Evolutionary conservation across 2,329 filamentous ascomycete species (phyloP), one percentile per base, ranked within the genome.

Genomic region (Aspergillus chevalieri): DNA sequence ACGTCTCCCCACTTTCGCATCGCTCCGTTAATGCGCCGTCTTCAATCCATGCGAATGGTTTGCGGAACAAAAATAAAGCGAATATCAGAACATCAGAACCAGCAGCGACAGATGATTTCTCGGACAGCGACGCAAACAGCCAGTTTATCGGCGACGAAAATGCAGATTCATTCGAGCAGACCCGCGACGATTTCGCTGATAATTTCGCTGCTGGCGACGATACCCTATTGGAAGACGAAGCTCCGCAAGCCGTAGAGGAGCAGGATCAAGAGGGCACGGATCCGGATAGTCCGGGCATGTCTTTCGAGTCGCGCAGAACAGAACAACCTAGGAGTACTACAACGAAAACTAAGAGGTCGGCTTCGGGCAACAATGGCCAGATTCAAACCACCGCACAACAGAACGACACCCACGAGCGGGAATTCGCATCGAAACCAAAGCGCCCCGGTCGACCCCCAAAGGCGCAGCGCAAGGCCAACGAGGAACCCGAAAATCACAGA

Each of bases 1-100:
- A 65, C 41, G 54, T 62, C n/a, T 68, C 63, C 30, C 68, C 69
- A 15, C 58, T 71, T 19, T 66, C 65, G 34, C 61, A 65, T 46
- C 62, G 66, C 14, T 67, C 68, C 2, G 57, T 66, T 12, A 70
- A 69, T 43, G 62, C 65, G 8, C 62, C 62, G 4, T 57, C 59
- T 17, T 39, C 61, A 4, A 62, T 60, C 38, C 59, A 63, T 33
- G 56, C 59, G 15, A 60, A 58, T 45, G 57, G 52, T 28, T 43
- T 50, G 17, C 54, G 51, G 45, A 54, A 55, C 22, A 66, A 60
- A 43, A 56, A 44, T 14, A 62, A 60, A 34, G 49, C 49, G 21
- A 53, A 55, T 24, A 51, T 50, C 19, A 55, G 48, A 10, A 54
- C 47, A 8, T n/a, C 56, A 7, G 61, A 64, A 5, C 51, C 52